A percentile compares a stretch with the other conserved stretches of the same genome.
phyloP scores from a whole-genome alignment of 257 asterid genomes.

The Sherardia arvensis region DNA sequence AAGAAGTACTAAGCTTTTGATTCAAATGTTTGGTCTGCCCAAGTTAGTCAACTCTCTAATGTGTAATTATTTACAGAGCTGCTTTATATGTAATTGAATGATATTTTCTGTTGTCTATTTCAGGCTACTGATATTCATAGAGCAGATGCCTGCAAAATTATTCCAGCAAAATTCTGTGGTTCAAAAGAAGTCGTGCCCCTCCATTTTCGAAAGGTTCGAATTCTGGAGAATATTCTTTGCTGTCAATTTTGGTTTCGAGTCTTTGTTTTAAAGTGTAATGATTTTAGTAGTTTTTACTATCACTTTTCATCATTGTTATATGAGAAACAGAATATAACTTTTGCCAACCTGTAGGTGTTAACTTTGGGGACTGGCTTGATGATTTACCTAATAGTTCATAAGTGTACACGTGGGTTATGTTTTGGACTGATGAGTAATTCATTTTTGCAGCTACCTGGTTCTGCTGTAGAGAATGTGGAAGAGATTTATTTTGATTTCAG shows the following conservation, averaged over 20 bases:
- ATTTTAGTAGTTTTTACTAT: not conserved
- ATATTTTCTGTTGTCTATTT: slow-evolving; percentile 19
- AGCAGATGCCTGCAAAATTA: slow-evolving; percentile 89
- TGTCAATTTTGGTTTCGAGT: not conserved
- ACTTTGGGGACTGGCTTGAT: not conserved
- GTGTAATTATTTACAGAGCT: too few species aligned
- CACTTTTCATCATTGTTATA: not conserved
- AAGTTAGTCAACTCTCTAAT: not conserved
- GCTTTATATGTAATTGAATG: not conserved
- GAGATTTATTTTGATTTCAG: slow-evolving; percentile 93
- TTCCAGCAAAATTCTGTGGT: slow-evolving; percentile 94
- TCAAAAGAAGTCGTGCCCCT: slow-evolving; percentile 88
- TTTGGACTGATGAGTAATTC: not conserved
- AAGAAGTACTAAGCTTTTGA: not conserved
- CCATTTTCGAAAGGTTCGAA: slow-evolving; percentile 62
- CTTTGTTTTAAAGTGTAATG: not conserved
- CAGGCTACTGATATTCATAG: slow-evolving; percentile 71
- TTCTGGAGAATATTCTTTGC: not conserved
- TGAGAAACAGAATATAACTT: not conserved
- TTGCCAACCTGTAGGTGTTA: not conserved
- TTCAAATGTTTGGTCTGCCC: not conserved
- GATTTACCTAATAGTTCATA: not conserved
- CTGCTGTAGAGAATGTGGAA: slow-evolving; percentile 43
- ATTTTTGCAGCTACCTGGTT: slow-evolving; percentile 18
- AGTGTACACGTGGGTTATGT: not conserved